Base-by-base conservation (phyloP, 345 rosid genomes). In the Kandelia obovata region DNA sequence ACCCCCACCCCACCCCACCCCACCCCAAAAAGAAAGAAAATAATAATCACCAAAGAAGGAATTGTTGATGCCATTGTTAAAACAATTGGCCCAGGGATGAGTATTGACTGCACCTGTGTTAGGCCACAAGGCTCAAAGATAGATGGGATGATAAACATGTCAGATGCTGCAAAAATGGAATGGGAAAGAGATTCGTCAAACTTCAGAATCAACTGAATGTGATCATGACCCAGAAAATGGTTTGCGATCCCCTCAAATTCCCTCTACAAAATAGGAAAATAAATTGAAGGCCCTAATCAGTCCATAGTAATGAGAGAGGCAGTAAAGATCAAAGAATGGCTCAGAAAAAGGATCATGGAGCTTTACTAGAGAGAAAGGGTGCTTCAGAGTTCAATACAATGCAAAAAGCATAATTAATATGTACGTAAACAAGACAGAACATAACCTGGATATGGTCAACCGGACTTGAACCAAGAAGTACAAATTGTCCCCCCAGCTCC, bases 91-190 rank as follows among this genome's bases (percentile, higher is more conserved):
- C 21, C 17, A 47, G 68, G 49, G 31, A 70, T 31, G 4, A 73
- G 27, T 65, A 51, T 47, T 30, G 27, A 32, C 7, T 61, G 26
- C 79, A 94, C 99, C 97, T 95, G 99, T 68, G 99, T 95, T 57
- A 95, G 97, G 62, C 99, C 99, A 81, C 99, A 91, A 75, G 99
- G 99, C 83, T 95, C 99, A 71, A 95, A 91, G 71, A 91, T 85
- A 4, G 99, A 95, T 71, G 99, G 99, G 78, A 95, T 88, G 76
- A 91, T 89, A 75, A 95, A 82, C 84, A 95, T 69, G 84, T 95
- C 99, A 8, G 92, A 83, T 25, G 99, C 99, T 43, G 96, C 97
- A 53, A 78, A 95, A 35, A 95, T 89, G 64, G 81, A 69, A 79
- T 86, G 99, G 67, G 97, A 88, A 69, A 95, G 96, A 74, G 87